Base-by-base conservation (phyloP, 2,329 filamentous ascomycete genomes). In the Microthyrium microscopicum region DNA sequence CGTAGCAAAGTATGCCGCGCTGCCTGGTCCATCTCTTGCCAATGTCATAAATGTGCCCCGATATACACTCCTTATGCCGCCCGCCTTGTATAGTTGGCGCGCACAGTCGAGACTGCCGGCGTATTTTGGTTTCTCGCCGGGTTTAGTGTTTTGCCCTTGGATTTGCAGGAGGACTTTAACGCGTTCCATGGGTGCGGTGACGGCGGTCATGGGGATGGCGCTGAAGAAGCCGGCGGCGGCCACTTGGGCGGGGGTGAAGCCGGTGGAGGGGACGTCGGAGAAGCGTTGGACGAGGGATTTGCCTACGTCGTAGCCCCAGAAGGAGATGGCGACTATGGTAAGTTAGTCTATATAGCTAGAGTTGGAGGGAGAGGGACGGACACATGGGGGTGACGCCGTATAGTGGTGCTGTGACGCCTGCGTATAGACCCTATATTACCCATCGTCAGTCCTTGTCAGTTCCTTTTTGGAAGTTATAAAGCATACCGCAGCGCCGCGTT, bases 321-420 rank as follows among this genome's bases (percentile, higher is more conserved):
- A 9, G 18, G 16, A 36, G 29, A 35, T 24, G 27, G 33, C 33
- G 28, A 36, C 34, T 37, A 9, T 15, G 41, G 49, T 39, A 50
- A 39, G 25, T 19, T 22, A 18, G 25, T 29, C 19, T 5, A 7
- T 4, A 9, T 3, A 3, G 11, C 9, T 3, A 11, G 9, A 13
- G 17, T 13, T 4, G 12, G 18, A 26, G 19, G 20, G 17, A 11
- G 13, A 20, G 20, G 11, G 25, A 72, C 85, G 60, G 70, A 94
- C 85, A 98, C 89, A 98, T 98, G 35, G 89, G 89, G 40, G 89
- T 98, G 12, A 98, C 89, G 34, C 89, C 89, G 7, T 94, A 80
- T 41, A 98, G 62, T 28, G 89, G 89, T 47, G 89, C 89, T 45
- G 80, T 89, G 29, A 98, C 87, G 55, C 89, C 89, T n/a, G 89